Percentiles rank a stretch among this genome's conserved stretches.
These are phyloP conservation scores for Astraeus odoratus DNA, from an alignment of 768 basidiomycete species.

Conservation along the genomic window DNA sequence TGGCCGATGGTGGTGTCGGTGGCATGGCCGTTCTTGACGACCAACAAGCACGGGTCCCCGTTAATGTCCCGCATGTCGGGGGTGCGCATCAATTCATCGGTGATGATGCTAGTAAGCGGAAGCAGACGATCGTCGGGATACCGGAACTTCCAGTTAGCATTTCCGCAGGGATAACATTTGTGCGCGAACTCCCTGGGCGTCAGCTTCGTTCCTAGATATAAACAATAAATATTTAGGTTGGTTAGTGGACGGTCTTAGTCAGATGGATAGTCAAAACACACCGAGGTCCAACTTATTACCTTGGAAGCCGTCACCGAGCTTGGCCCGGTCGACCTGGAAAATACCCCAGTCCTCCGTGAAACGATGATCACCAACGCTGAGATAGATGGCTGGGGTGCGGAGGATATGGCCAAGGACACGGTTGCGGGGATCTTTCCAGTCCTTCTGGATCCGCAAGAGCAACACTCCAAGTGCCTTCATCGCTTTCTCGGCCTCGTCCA, in stretches of 20 bases:
- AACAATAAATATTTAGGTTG: constrained; percentile 6
- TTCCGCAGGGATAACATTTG: constrained; percentile 16
- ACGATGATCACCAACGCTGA: constrained; percentile 14
- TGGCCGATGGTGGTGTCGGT: constrained; percentile 33
- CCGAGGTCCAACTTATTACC: constrained; percentile 31
- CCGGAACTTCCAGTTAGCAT: constrained; percentile 18
- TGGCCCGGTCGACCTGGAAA: constrained; percentile 28
- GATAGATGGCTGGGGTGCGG: constrained; percentile 23
- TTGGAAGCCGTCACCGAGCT: constrained; percentile 23
- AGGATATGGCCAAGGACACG: constrained; percentile 31
- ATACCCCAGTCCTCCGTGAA: constrained; percentile 30
- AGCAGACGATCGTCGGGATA: constrained; percentile 30
- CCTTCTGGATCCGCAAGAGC: constrained; percentile 9
- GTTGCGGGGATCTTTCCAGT: constrained; percentile 10
- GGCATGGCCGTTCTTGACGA: constrained; percentile 29
- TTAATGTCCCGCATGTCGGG: constrained; percentile 24
- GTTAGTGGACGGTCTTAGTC: constrained; percentile 18
- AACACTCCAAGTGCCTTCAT: constrained; percentile 20
- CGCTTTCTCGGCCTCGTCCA: constrained; percentile 12
- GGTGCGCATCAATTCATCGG: constrained; percentile 23
- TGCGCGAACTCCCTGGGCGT: constrained; percentile 14
- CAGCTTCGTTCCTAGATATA: constrained; percentile 18
- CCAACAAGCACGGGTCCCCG: constrained; percentile 26
- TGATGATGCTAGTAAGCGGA: constrained; percentile 23
- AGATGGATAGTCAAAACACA: constrained; percentile 22